phyloP scores from a whole-genome alignment of 371 early-diverging fungal species.

The Dinochytrium kinnereticum region DNA sequence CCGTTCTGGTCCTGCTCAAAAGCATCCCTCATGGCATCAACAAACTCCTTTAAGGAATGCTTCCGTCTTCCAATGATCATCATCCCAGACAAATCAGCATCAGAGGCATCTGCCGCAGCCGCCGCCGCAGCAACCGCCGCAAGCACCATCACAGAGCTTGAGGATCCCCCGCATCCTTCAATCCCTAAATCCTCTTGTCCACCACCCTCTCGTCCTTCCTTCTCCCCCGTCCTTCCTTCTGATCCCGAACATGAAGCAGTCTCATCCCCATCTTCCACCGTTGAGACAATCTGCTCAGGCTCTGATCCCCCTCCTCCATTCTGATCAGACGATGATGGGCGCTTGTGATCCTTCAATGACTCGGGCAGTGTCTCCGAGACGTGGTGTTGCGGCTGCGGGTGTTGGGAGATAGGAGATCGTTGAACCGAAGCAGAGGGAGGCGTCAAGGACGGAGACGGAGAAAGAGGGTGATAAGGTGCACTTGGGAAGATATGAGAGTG shows the following conservation, averaged over 20 bases:
- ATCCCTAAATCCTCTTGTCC: not conserved
- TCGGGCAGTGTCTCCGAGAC: too few relatives aligned
- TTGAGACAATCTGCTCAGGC: too few relatives aligned
- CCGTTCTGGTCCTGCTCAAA: not conserved
- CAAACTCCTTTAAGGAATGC: too few relatives aligned
- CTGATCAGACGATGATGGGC: too few relatives aligned
- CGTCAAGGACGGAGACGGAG: constrained; percentile 4
- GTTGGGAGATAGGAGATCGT: not conserved
- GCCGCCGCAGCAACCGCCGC: constrained; percentile 7
- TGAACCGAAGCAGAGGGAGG: not conserved
- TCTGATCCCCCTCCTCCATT: too few relatives aligned
- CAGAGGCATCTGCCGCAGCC: not conserved
- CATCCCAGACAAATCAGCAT: too few relatives aligned
- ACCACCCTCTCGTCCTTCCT: too few relatives aligned
- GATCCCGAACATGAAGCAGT: too few relatives aligned
- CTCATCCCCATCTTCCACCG: too few relatives aligned
- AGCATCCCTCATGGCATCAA: not conserved
- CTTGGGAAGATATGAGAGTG: not conserved
- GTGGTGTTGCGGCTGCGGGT: not conserved
- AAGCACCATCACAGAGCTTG: not conserved
- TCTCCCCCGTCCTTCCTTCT: too few relatives aligned
- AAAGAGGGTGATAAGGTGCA: constrained; percentile 8
- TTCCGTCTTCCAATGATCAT: too few relatives aligned
- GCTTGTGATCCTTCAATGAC: too few relatives aligned
- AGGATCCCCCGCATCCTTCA: not conserved